Evolutionary conservation across 176 grass and related monocot genomes (phyloP).

Genomic region (Musa itinerans): DNA sequence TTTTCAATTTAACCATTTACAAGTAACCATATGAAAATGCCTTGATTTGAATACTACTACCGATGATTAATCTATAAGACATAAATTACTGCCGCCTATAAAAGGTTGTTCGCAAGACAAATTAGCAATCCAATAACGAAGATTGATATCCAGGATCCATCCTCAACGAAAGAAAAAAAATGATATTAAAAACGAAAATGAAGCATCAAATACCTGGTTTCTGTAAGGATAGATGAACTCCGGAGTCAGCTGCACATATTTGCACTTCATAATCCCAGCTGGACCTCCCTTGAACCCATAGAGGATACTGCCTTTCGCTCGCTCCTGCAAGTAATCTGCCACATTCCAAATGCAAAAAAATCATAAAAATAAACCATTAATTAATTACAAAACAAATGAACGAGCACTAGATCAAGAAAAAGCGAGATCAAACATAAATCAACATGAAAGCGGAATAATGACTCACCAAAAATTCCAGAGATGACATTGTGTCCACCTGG

Average conservation of each 20-base stretch:
- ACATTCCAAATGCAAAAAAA: neutral
- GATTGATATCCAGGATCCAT: too few species aligned
- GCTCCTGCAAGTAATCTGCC: constrained; percentile 75
- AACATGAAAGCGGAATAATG: neutral
- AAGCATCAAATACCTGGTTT: constrained; percentile 57
- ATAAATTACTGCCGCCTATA: too few species aligned
- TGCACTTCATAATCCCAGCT: constrained; percentile 92
- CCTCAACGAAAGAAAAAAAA: too few species aligned
- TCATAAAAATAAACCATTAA: too few species aligned
- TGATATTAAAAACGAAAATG: neutral
- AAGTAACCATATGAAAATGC: too few species aligned
- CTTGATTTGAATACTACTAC: too few species aligned
- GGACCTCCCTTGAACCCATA: constrained; percentile 97
- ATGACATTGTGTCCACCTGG: constrained; percentile 99
- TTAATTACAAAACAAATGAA: neutral
- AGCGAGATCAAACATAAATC: neutral
- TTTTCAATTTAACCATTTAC: too few species aligned
- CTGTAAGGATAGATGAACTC: constrained; percentile 94
- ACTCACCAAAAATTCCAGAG: constrained; percentile 83
- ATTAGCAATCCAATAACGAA: too few species aligned
- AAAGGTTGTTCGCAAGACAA: too few species aligned
- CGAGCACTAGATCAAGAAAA: neutral
- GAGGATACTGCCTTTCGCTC: constrained; percentile 56
- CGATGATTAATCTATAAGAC: too few species aligned
- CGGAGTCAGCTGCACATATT: constrained; percentile 64